phyloP scores from a whole-genome alignment of 2,329 filamentous ascomycete genomes.

The Cordyceps farinosa region DNA sequence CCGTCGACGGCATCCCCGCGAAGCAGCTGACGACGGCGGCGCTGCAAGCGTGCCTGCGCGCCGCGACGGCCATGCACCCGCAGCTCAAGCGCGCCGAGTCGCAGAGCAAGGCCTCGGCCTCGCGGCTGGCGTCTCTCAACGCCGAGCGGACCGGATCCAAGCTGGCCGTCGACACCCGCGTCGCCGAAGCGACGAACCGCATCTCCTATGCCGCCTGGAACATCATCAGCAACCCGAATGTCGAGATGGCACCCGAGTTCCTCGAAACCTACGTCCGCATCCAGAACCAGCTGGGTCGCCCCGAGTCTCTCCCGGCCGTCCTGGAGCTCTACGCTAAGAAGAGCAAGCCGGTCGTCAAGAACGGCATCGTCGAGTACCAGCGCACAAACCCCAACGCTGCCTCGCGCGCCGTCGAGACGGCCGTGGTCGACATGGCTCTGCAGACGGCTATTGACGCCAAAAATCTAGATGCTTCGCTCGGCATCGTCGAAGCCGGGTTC shows the following conservation, averaged over 20 bases:
- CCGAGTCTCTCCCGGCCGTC: constrained; percentile 73
- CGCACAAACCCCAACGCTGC: constrained; percentile 64
- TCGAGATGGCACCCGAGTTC: constrained; percentile 73
- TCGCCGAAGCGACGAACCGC: constrained; percentile 45
- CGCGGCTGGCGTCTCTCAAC: constrained; percentile 49
- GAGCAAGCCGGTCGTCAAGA: constrained; percentile 61
- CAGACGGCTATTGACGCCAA: constrained; percentile 74
- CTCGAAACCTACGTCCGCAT: constrained; percentile 73
- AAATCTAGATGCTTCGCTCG: constrained; percentile 73
- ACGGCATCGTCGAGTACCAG: constrained; percentile 57
- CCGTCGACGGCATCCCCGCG: constrained; percentile 42
- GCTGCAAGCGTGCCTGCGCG: constrained; percentile 43
- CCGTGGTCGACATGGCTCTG: constrained; percentile 69
- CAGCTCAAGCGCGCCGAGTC: constrained; percentile 38
- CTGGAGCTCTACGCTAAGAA: constrained; percentile 84
- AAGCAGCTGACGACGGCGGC: constrained; percentile 41
- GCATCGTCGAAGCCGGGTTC: constrained; percentile 68
- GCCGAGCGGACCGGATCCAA: constrained; percentile 32
- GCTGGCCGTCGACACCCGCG: constrained; percentile 31
- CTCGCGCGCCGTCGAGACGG: constrained; percentile 67
- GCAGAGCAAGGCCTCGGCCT: constrained; percentile 46
- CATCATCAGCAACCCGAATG: constrained; percentile 68
- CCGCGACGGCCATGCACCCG: constrained; percentile 42
- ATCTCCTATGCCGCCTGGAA: constrained; percentile 62
- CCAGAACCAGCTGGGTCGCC: constrained; percentile 68